phyloP scores from a whole-genome alignment of 495 filamentous ascomycete species.

The Aspergillus kassunensis region DNA sequence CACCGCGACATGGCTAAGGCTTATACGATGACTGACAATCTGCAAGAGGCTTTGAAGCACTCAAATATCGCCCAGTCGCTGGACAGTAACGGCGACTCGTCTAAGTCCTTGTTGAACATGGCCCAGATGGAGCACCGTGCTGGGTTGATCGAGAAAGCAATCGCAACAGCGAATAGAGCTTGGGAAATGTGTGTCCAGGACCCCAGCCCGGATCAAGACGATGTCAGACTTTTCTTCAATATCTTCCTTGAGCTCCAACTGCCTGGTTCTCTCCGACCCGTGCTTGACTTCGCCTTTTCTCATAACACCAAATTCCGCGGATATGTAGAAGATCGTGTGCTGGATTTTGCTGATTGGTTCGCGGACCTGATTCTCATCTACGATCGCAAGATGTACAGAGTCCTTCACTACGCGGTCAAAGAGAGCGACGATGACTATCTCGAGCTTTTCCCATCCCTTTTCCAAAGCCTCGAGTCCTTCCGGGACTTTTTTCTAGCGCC shows the following conservation, averaged over 20 bases:
- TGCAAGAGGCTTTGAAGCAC: neutral
- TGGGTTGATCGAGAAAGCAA: neutral
- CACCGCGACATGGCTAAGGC: slow-evolving; percentile 3
- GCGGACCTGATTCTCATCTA: neutral
- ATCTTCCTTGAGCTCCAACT: neutral
- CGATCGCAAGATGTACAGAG: neutral
- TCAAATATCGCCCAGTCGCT: neutral
- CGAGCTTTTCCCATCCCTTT: neutral
- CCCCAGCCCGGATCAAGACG: no score
- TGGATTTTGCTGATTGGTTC: no score
- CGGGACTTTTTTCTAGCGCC: no score
- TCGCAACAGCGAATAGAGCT: slow-evolving; percentile 1
- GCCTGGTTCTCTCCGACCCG: neutral
- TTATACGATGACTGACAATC: neutral
- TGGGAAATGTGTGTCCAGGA: no score
- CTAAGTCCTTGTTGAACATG: no score
- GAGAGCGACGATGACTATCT: neutral
- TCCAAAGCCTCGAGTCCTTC: neutral
- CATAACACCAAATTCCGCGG: neutral
- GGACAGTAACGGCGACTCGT: neutral
- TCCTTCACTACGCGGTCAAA: neutral
- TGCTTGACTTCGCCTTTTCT: neutral
- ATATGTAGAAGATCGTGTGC: neutral
- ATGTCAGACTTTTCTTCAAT: neutral
- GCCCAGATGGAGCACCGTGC: slow-evolving; percentile 8